phyloP scores from a whole-genome alignment of 257 asterid genomes.

The Jasminum sambac region DNA sequence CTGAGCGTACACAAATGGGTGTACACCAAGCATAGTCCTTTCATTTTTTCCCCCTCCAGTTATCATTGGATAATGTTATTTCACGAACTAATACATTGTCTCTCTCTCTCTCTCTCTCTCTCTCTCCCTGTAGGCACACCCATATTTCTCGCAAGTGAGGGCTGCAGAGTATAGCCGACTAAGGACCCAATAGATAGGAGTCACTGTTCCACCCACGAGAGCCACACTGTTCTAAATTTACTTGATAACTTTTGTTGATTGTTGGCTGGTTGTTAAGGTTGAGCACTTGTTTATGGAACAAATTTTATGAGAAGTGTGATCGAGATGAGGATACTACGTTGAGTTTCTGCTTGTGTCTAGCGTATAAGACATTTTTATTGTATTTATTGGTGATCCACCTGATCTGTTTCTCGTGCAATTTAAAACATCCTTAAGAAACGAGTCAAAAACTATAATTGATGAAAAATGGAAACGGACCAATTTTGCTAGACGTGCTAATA shows the following conservation, averaged over 20 bases:
- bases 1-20: too few relatives aligned
- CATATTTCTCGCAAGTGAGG: constrained; percentile 50
- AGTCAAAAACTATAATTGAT: too few relatives aligned
- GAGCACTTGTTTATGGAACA: constrained; percentile 12
- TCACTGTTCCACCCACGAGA: background rate
- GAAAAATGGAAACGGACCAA: too few relatives aligned
- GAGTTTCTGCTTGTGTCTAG: background rate
- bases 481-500: too few relatives aligned
- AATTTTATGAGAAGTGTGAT: constrained; percentile 10
- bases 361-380: background rate
- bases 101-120: background rate
- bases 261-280: constrained; percentile 10
- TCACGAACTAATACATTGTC: background rate
- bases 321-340: background rate
- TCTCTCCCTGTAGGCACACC: constrained; percentile 35
- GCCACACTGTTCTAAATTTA: constrained; percentile 25
- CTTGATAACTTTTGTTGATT: background rate
- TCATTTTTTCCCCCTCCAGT: background rate
- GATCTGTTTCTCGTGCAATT: background rate
- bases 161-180: constrained; percentile 54
- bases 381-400: background rate
- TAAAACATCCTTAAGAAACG: too few relatives aligned
- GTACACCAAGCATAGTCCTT: too few relatives aligned
- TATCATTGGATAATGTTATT: background rate
- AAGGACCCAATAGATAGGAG: constrained; percentile 33